Evolutionary conservation across 1,284 basidiomycete species (phyloP).

Genomic region (Taiwanofungus camphoratus): DNA sequence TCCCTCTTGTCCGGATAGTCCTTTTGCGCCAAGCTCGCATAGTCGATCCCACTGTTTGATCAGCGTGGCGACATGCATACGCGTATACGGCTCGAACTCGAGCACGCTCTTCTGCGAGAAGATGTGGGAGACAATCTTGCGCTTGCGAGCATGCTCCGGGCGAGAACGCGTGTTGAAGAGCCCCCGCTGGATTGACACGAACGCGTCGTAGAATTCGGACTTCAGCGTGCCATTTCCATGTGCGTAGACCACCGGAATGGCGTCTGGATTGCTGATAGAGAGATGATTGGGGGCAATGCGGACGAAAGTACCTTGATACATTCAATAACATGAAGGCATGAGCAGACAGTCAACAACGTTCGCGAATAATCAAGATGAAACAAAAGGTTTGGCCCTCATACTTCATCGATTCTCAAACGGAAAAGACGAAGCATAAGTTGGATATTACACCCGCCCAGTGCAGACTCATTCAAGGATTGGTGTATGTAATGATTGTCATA

Average conservation of each 20-base stretch:
- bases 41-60: slow-evolving; percentile 80
- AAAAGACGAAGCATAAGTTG: no score
- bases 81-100: slow-evolving; percentile 77
- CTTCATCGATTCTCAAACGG: no score
- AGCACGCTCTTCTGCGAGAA: slow-evolving; percentile 82
- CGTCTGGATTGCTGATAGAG: slow-evolving; percentile 76
- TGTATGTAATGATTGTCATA: no score
- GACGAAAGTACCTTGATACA: slow-evolving; percentile 61
- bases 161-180: slow-evolving; percentile 86
- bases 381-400: neutral
- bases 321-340: neutral
- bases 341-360: neutral
- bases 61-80: slow-evolving; percentile 54
- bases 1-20: slow-evolving; percentile 52
- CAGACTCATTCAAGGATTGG: no score
- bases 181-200: slow-evolving; percentile 67
- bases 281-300: slow-evolving; percentile 86
- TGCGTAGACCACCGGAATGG: slow-evolving; percentile 70
- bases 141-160: slow-evolving; percentile 79
- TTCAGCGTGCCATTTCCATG: slow-evolving; percentile 79
- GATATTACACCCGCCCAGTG: no score
- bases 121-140: slow-evolving; percentile 85
- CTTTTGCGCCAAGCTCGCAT: slow-evolving; percentile 50
- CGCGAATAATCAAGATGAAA: neutral
- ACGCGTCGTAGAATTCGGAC: slow-evolving; percentile 68